Evolutionary conservation across 495 filamentous ascomycete genomes (phyloP).

Genomic region (Lophium mytilinum): DNA sequence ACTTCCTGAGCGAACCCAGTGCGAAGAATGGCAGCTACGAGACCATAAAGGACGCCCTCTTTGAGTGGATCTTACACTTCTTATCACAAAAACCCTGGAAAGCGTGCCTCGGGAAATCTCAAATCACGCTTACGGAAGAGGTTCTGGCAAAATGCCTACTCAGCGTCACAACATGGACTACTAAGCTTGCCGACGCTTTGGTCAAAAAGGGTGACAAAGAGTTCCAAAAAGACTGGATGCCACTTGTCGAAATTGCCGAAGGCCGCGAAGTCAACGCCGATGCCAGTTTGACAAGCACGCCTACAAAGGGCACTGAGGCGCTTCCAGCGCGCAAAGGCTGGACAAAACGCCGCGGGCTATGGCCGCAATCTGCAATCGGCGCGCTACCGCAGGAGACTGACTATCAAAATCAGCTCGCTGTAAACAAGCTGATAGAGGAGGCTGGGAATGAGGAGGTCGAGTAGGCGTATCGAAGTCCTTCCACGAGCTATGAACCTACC

Average conservation of each 20-base stretch:
- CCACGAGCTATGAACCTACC: no score
- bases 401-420: no score
- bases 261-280: no score
- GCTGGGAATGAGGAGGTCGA: no score
- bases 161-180: slow-evolving; percentile 4
- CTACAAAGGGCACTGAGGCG: no score
- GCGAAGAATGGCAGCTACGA: background rate
- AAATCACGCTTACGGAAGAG: background rate
- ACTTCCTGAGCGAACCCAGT: slow-evolving; percentile 1
- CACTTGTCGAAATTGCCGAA: background rate
- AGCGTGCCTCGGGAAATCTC: background rate
- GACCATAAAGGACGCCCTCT: slow-evolving; percentile 20
- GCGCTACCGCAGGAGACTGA: no score
- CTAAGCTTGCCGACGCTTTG: slow-evolving; percentile 1
- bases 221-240: background rate
- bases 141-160: slow-evolving; percentile 6
- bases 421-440: no score
- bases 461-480: no score
- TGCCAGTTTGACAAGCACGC: no score
- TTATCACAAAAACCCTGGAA: slow-evolving; percentile 7
- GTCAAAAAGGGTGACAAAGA: background rate
- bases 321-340: no score
- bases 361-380: no score
- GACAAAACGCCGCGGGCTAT: no score
- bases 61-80: slow-evolving; percentile 26